Evolutionary conservation across 495 filamentous ascomycete species (phyloP), one percentile per base, ranked within the genome.

Genomic region (Aspergillus avenaceus): DNA sequence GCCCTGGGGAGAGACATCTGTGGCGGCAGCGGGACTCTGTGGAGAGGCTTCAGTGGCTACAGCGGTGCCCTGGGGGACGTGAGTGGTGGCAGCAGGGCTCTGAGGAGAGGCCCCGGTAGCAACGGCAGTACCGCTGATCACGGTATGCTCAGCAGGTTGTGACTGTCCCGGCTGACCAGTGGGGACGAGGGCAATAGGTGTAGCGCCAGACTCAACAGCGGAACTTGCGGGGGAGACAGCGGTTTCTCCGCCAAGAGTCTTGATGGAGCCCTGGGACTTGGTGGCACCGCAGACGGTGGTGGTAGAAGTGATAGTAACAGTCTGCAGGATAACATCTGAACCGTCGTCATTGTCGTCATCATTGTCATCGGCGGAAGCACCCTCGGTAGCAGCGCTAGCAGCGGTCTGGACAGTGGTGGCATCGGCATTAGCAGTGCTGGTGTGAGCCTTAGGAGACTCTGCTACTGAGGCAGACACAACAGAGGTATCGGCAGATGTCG

Each of bases 271-370:
- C 6, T 38, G 6, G 5, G 28, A 13, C 18, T 27, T 31, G 24
- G n/a, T 31, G 13, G 44, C 11, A 14, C 13, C 3, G n/a, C 52
- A 53, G 8, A 55, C 18, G 2, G 48, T 55, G 5, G 59, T 58
- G 8, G 59, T 55, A 4, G 32, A 1, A 16, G 58, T 60, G 22
- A 59, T 49, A 40, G 40, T 47, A 19, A 53, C 56, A 23, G 37
- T 46, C 44, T 46, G 40, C 23, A 53, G 49, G 1, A 36, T 31
- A 23, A 50, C 16, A 24, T n/a, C 16, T 18, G 49, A 36, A 26
- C 22, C 29, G 21, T 49, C 37, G 14, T 36, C 28, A 29, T 43
- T 18, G 16, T 18, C 29, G 21, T 49, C 37, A n/a, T 36, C 28
- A 29, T 43, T 18, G 16, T 37, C 32, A 37, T 40, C n/a, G 13